Evolutionary conservation across 2,329 filamentous ascomycete genomes (phyloP).

Genomic region (Fusarium sp.): DNA sequence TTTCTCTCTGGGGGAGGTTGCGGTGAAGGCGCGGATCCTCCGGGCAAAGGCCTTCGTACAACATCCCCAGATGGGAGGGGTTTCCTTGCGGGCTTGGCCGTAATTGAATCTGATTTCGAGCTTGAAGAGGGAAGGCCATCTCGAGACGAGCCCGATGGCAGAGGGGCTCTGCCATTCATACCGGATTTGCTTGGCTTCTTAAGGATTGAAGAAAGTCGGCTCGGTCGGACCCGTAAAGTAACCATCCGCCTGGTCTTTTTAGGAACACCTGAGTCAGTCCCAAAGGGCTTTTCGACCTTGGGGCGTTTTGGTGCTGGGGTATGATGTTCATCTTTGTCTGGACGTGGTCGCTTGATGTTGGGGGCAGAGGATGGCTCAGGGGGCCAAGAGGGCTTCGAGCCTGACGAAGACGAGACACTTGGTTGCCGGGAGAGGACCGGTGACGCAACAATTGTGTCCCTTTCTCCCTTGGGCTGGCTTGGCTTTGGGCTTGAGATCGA

Average conservation of each 20-base stretch:
- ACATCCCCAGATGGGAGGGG: constrained; percentile 53
- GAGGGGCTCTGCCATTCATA: constrained; percentile 49
- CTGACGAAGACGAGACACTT: constrained; percentile 40
- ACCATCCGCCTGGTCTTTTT: constrained; percentile 55
- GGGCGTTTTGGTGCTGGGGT: constrained; percentile 56
- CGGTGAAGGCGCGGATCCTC: constrained; percentile 44
- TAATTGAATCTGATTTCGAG: constrained; percentile 49
- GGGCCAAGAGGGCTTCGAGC: constrained; percentile 39
- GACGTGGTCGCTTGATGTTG: constrained; percentile 54
- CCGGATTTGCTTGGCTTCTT: constrained; percentile 45
- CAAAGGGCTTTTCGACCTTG: constrained; percentile 53
- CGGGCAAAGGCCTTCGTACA: constrained; percentile 53
- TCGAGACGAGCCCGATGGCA: constrained; percentile 51
- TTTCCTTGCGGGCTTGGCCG: constrained; percentile 54
- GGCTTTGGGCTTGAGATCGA: constrained; percentile 25
- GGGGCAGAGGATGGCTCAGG: constrained; percentile 40
- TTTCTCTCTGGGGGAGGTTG: constrained; percentile 46
- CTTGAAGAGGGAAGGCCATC: constrained; percentile 43
- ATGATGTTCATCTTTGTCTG: constrained; percentile 54
- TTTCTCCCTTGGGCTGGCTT: constrained; percentile 30
- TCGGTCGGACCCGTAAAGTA: constrained; percentile 54
- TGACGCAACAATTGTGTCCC: constrained; percentile 50
- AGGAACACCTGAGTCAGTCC: constrained; percentile 32
- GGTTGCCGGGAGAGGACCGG: constrained; percentile 43
- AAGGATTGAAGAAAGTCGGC: constrained; percentile 54